Base-by-base conservation (phyloP, 768 basidiomycete species). In the Suillus placidus region DNA sequence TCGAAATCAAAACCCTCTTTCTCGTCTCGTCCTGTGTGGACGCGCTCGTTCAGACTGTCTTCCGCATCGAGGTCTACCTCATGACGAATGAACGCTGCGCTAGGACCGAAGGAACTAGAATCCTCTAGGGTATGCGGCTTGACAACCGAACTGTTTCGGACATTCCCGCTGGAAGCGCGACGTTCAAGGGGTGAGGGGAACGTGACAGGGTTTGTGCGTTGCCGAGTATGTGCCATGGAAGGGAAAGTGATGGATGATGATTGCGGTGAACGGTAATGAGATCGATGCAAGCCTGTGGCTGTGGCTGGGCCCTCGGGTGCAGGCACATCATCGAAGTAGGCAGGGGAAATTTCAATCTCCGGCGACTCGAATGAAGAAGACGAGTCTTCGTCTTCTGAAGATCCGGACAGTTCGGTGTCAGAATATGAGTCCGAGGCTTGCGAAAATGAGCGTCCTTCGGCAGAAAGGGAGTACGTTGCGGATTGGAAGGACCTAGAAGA, bases 251-350 rank as follows among this genome's bases (percentile, higher is more conserved):
- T 30, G 0, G 71, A 71, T 43, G 71, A 71, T 38, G 74, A 63
- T 16, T 64, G 72, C 14, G 69, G 57, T 0, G 65, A 18, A 12
- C 69, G 71, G 40, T 76, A 77, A 38, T 76, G 71, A n/a, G 67
- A 78, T 55, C 70, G 68, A 30, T 77, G 66, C 7, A 79, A 69
- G 65, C 75, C 77, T 2, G 80, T 77, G 20, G 81, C 78, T 1
- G 80, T 83, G 16, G 81, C 81, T 18, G 81, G 82, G 1, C 82
- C 82, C 60, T 82, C 80, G 1, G 82, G 82, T 0, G 79, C 77
- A 8, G 83, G 81, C 16, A 81, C 71, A 40, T 80, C 79, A 63
- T 83, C 82, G 65, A 79, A 82, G 66, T 77, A 79, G 10, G 82
- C 82, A 18, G 81, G 81, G 14, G 82, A 83, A 42, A 83, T 74